Evolutionary conservation across 768 basidiomycete genomes (phyloP).

Genomic region (Asterophora lycoperdoides): DNA sequence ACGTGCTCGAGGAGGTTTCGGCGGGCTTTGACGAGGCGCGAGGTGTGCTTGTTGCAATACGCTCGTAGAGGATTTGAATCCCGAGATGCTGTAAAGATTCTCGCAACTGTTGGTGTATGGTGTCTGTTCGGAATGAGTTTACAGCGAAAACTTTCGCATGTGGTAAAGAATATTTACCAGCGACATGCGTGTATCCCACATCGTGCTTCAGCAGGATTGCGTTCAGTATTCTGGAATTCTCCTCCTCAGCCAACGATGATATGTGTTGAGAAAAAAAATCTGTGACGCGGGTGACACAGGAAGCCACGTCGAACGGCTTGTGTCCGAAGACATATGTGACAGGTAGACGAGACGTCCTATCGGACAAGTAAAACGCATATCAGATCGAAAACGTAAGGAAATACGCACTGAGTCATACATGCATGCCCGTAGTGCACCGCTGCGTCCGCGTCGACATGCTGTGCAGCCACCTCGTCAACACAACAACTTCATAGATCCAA

Average conservation of each 20-base stretch:
- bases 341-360: conserved; percentile 80
- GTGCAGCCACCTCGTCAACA: conserved; percentile 92
- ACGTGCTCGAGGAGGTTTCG: neutral
- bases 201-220: conserved; percentile 65
- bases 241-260: neutral
- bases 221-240: conserved; percentile 13
- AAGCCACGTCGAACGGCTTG: conserved; percentile 52
- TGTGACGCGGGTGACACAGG: conserved; percentile 43
- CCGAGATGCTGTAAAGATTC: conserved; percentile 21
- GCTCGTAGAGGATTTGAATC: conserved; percentile 33
- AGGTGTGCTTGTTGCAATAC: conserved; percentile 24
- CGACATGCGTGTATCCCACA: conserved; percentile 67
- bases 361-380: neutral
- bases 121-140: conserved; percentile 24
- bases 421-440: conserved; percentile 96
- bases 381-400: neutral
- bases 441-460: conserved; percentile 88
- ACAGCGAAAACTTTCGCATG: conserved; percentile 1
- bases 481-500: conserved; percentile 63
- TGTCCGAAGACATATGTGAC: conserved; percentile 90
- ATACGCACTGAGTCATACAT: conserved; percentile 83
- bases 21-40: conserved; percentile 5
- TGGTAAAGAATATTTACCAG: conserved; percentile 39
- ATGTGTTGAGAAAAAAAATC: conserved; percentile 24
- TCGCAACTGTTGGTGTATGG: conserved; percentile 26